Evolutionary conservation across 352 stramenopile genomes (phyloP).

Genomic region (Pythium insidiosum): DNA sequence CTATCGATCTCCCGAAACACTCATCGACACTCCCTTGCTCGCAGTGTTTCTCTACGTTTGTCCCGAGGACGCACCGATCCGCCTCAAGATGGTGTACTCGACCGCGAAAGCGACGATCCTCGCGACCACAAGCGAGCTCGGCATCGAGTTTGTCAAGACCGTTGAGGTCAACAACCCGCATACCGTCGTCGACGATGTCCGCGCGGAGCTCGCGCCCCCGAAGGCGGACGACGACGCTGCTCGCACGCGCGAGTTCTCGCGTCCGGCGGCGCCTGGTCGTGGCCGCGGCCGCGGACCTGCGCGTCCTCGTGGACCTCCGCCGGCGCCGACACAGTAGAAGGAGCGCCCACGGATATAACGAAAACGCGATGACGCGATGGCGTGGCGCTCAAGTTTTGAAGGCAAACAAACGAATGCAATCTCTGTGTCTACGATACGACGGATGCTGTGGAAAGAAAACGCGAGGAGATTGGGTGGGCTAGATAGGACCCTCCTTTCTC

Average conservation of each 20-base stretch:
- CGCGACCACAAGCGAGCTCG: conserved; percentile 45
- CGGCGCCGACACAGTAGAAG: neutral
- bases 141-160: conserved; percentile 67
- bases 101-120: conserved; percentile 84
- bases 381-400: too few species aligned
- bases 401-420: too few species aligned
- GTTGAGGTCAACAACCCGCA: conserved; percentile 69
- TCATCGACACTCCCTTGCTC: too few species aligned
- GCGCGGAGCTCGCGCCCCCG: conserved; percentile 34
- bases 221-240: conserved; percentile 54
- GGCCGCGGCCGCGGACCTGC: conserved; percentile 42
- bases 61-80: conserved; percentile 77
- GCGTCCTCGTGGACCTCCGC: conserved; percentile 24
- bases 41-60: conserved; percentile 88
- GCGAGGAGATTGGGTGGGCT: too few species aligned
- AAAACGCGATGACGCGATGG: too few species aligned
- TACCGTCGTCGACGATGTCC: conserved; percentile 58
- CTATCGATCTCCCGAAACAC: too few species aligned
- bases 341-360: too few species aligned
- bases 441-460: too few species aligned
- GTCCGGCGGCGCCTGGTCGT: conserved; percentile 56
- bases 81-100: conserved; percentile 89
- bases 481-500: too few species aligned
- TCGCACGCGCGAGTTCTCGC: conserved; percentile 65
- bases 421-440: too few species aligned